Percentiles rank a stretch among this genome's conserved stretches.
Evolutionary conservation across 2,329 filamentous ascomycete genomes (phyloP).

Genomic region (Penicillium sp.): DNA sequence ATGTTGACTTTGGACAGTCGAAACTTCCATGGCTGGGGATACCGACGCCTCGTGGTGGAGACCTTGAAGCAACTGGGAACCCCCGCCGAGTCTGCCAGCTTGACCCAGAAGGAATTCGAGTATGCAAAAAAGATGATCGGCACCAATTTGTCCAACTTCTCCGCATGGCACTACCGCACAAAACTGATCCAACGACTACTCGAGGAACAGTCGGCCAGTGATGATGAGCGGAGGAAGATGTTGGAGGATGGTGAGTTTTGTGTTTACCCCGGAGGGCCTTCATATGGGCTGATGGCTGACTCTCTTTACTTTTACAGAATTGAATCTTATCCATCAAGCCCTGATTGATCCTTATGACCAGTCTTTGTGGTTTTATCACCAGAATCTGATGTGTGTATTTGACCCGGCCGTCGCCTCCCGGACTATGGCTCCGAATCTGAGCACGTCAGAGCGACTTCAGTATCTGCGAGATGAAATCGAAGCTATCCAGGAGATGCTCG

Average conservation of each 20-base stretch:
- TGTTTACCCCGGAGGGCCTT: background rate
- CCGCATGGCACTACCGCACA: slow-evolving; percentile 90
- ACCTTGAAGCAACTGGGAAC: slow-evolving; percentile 66
- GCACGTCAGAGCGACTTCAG: slow-evolving; percentile 61
- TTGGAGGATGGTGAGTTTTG: slow-evolving; percentile 66
- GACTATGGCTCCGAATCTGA: slow-evolving; percentile 68
- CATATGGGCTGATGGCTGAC: background rate
- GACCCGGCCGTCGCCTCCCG: slow-evolving; percentile 54
- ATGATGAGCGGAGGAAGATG: slow-evolving; percentile 66
- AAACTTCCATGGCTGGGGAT: slow-evolving; percentile 97
- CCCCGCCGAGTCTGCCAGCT: slow-evolving; percentile 52
- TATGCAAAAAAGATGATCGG: slow-evolving; percentile 91
- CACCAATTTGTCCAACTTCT: slow-evolving; percentile 90
- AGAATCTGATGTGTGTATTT: slow-evolving; percentile 76
- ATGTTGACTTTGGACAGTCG: slow-evolving; percentile 85
- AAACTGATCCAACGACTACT: slow-evolving; percentile 79
- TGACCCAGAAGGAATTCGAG: slow-evolving; percentile 79
- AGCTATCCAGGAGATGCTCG: slow-evolving; percentile 69
- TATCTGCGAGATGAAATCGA: slow-evolving; percentile 73
- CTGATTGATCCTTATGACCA: slow-evolving; percentile 93
- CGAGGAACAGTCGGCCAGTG: slow-evolving; percentile 68
- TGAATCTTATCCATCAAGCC: slow-evolving; percentile 73
- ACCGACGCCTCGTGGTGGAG: slow-evolving; percentile 77
- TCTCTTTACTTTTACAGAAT: slow-evolving; percentile 56
- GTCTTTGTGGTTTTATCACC: slow-evolving; percentile 96